Base-by-base conservation (phyloP, 179 eudicot species). In the Silene noctiflora region DNA sequence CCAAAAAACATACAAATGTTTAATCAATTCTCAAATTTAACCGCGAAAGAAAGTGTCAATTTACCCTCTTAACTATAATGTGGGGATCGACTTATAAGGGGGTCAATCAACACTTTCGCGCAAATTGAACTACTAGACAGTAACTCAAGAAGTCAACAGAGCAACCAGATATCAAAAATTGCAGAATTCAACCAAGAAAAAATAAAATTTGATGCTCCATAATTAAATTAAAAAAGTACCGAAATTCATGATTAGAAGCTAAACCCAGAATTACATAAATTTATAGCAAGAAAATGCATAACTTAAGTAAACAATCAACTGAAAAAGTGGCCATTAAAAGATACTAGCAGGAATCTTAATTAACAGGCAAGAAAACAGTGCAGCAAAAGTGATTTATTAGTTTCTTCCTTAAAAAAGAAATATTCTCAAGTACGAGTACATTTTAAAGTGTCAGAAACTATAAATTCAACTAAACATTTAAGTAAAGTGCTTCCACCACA, bases 271-370 rank as follows among this genome's bases (percentile, higher is more conserved):
- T 46, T 17, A 24, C 75, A 21, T 62, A 77, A 74, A 77, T 60
- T 77, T 21, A 72, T 17, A 73, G 73, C 29, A 17, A 51, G 2
- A 6, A 11, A 51, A 51, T 51, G 56, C 64, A 67, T 60, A 67
- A 22, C 13, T 70, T 56, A 7, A 67, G 56, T 70, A 60, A 53
- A 76, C 35, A 33, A 69, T 11, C n/a, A 71, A 63, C 67, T 76
- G 64, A n/a, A 67, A 46, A 74, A 68, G 67, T 63, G 67, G 68
- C 75, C 81, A 81, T 31, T 61, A 62, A 72, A 81, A 77, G 7
- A 72, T 29, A 14, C 12, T 11, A 71, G 9, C 27, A 67, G 55
- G 62, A 39, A 25, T 42, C 66, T 59, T 14, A 56, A 44, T 22
- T 61, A 68, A 51, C 22, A 76, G 65, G 67, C 11, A 21, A 24